A percentile compares a stretch with the other conserved stretches of the same genome.
Conservation (phyloP, 192 early-diverging fungal species). For the Linnemannia exigua region DNA sequence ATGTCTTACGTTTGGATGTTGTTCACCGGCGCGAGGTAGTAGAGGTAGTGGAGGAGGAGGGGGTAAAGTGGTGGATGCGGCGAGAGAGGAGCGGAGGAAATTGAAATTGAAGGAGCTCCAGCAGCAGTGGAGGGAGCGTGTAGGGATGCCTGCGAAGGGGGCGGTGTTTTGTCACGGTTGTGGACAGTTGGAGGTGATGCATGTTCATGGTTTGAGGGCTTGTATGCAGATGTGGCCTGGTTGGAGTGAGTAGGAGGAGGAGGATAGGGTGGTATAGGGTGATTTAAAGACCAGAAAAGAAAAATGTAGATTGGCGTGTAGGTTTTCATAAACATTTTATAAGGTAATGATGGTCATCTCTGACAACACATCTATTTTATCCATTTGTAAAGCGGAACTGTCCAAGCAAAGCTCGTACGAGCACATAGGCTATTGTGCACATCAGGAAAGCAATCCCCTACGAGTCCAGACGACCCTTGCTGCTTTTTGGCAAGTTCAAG, state of each 20-base stretch:
- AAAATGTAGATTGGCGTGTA: too few species aligned
- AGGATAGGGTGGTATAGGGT: too few species aligned
- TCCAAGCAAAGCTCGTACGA: too few species aligned
- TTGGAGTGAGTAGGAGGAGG: constrained; percentile 27
- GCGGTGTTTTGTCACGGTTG: constrained; percentile 30
- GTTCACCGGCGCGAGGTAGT: not conserved
- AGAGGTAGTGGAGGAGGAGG: too few species aligned
- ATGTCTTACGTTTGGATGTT: constrained; percentile 1
- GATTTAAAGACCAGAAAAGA: too few species aligned
- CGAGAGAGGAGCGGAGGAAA: constrained; percentile 21
- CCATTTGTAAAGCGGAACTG: too few species aligned
- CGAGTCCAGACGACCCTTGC: not conserved
- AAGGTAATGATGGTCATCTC: too few species aligned
- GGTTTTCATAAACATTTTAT: too few species aligned
- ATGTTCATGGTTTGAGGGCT: constrained; percentile 37
- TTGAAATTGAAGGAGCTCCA: constrained; percentile 36
- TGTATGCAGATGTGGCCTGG: constrained; percentile 48
- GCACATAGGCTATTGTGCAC: too few species aligned
- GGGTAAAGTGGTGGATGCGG: not conserved
- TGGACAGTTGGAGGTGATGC: constrained; percentile 54
- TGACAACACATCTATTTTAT: too few species aligned
- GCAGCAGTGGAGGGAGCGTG: constrained; percentile 33
- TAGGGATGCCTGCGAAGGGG: constrained; percentile 32
- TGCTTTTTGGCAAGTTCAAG: too few species aligned
- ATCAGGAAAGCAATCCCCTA: too few species aligned